Evolutionary conservation across 257 asterid genomes (phyloP).

Genomic region (Coffea canephora): DNA sequence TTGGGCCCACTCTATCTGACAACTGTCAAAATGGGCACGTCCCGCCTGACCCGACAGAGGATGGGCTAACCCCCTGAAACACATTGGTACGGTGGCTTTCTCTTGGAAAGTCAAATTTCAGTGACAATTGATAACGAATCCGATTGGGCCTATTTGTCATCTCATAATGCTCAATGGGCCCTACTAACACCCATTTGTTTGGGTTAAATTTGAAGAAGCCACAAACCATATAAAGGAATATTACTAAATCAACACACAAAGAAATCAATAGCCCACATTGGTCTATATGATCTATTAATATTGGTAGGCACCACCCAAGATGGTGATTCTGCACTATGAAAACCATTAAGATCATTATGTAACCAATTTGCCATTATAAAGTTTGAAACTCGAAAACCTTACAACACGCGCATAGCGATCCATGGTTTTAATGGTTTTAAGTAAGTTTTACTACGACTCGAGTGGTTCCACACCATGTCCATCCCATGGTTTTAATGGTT

Average conservation of each 20-base stretch:
- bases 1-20: conserved; percentile 12
- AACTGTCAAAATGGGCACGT: not conserved
- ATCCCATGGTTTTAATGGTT: not conserved
- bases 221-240: not conserved
- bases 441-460: not conserved
- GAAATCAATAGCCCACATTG: not conserved
- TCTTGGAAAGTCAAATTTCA: not conserved
- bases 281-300: not conserved
- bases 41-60: conserved; percentile 11
- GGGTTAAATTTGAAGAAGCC: not conserved
- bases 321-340: not conserved
- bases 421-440: not conserved
- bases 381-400: no score
- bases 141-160: conserved; percentile 19
- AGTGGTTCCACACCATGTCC: not conserved
- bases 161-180: not conserved
- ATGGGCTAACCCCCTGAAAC: conserved; percentile 4
- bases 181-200: not conserved
- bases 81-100: not conserved
- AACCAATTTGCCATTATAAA: not conserved
- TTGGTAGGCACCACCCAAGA: no score
- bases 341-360: not conserved
- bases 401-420: not conserved
- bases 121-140: not conserved
- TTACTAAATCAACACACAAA: no score